These are phyloP conservation scores for Coniosporium apollinis DNA, from an alignment of 495 filamentous ascomycete species.

Conservation along the genomic window DNA sequence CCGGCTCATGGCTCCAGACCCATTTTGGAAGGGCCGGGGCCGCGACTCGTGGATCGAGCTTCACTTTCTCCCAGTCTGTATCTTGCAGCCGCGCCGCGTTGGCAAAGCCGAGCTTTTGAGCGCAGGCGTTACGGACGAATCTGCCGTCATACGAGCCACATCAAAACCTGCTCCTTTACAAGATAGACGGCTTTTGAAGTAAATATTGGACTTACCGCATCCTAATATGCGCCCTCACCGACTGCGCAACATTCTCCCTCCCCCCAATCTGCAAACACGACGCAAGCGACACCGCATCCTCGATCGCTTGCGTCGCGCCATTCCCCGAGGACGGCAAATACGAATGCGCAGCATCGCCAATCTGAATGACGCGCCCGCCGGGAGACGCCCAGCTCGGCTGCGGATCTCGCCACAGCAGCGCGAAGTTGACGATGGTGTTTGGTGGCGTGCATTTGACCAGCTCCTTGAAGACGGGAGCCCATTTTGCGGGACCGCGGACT, in stretches of 20 bases:
- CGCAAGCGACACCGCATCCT: conserved; percentile 21
- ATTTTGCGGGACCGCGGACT: conserved; percentile 17
- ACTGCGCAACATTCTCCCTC: conserved; percentile 6
- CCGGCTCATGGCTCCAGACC: conserved; percentile 45
- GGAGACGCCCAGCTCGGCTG: conserved; percentile 20
- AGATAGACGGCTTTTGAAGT: neutral
- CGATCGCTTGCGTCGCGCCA: conserved; percentile 23
- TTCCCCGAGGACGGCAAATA: conserved; percentile 21
- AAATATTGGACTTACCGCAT: conserved; percentile 6
- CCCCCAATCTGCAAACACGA: conserved; percentile 18
- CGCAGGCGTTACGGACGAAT: conserved; percentile 9
- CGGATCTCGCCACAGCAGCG: conserved; percentile 21
- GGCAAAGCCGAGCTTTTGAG: conserved; percentile 22
- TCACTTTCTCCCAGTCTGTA: conserved; percentile 39
- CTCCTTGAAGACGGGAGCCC: conserved; percentile 17
- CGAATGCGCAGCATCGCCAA: conserved; percentile 22
- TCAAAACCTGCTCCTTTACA: neutral
- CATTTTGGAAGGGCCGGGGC: conserved; percentile 39
- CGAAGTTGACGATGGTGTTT: conserved; percentile 21
- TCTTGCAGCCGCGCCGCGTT: conserved; percentile 40
- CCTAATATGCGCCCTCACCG: conserved; percentile 4
- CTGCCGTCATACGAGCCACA: conserved; percentile 3
- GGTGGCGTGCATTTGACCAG: conserved; percentile 16
- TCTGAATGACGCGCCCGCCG: conserved; percentile 18
- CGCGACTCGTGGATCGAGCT: conserved; percentile 40